phyloP scores from a whole-genome alignment of 306 rosid genomes.

The Rosa multiflora region DNA sequence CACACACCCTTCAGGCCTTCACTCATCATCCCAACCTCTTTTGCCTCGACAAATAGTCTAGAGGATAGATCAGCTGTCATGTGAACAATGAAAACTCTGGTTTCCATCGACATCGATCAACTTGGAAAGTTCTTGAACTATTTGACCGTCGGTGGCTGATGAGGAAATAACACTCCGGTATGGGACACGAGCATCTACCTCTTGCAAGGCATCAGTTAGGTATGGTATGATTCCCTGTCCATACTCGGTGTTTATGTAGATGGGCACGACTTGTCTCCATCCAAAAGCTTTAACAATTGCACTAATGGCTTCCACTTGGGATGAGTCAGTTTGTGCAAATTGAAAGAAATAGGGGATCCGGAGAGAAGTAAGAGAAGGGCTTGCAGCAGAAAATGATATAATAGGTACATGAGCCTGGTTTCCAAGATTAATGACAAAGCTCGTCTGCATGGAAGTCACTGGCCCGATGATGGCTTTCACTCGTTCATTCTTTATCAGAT shows the following conservation, averaged over 20 bases:
- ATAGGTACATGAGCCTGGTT: slow-evolving; percentile 48
- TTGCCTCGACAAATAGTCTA: slow-evolving; percentile 38
- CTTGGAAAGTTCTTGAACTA: slow-evolving; percentile 41
- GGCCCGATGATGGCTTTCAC: slow-evolving; percentile 54
- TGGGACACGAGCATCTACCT: slow-evolving; percentile 23
- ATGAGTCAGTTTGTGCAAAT: slow-evolving; percentile 34
- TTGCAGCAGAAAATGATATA: slow-evolving; percentile 47
- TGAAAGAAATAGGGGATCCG: slow-evolving; percentile 47
- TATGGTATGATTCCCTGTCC: slow-evolving; percentile 45
- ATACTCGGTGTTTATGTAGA: slow-evolving; percentile 42
- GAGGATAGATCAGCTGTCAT: slow-evolving; percentile 27
- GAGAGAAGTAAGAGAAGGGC: slow-evolving; percentile 43
- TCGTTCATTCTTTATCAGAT: slow-evolving; percentile 24
- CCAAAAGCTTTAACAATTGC: slow-evolving; percentile 38
- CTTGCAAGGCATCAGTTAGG: slow-evolving; percentile 41
- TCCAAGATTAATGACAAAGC: slow-evolving; percentile 44
- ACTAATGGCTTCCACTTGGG: slow-evolving; percentile 39
- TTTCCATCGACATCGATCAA: slow-evolving; percentile 46
- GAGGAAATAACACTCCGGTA: slow-evolving; percentile 38
- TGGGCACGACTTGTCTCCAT: slow-evolving; percentile 45
- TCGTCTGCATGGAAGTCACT: slow-evolving; percentile 44
- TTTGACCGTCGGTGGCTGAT: slow-evolving; percentile 30
- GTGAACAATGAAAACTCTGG: slow-evolving; percentile 55
- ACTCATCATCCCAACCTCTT: slow-evolving; percentile 52
- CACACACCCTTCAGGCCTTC: slow-evolving; percentile 37